These are phyloP conservation scores for Penicillium palitans DNA, from an alignment of 2,329 filamentous ascomycete genomes.

Conservation along the genomic window DNA sequence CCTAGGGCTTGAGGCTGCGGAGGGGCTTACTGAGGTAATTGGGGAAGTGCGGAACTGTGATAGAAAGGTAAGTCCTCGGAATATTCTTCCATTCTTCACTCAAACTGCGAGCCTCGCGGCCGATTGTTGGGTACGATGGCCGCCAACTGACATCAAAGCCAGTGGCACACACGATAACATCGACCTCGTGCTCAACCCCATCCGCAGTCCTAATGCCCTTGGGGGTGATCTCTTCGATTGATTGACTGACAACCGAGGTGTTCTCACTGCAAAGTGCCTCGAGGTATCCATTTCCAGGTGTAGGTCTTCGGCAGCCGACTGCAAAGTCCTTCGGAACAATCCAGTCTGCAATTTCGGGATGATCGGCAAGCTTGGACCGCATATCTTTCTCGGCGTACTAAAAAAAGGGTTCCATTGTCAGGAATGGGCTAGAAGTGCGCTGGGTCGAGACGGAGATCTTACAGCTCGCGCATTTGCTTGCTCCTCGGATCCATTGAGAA, in stretches of 20 bases:
- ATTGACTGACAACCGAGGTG: constrained; percentile 43
- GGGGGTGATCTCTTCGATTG: constrained; percentile 38
- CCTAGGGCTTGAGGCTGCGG: background rate
- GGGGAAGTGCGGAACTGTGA: constrained; percentile 24
- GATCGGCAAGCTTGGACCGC: constrained; percentile 8
- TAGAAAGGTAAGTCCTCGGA: constrained; percentile 19
- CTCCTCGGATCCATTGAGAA: constrained; percentile 47
- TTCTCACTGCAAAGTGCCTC: constrained; percentile 27
- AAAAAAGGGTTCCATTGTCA: background rate
- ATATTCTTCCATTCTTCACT: constrained; percentile 13
- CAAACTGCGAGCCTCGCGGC: constrained; percentile 1
- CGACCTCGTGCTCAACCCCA: constrained; percentile 19
- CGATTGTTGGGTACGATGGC: constrained; percentile 7
- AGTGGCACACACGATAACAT: constrained; percentile 21
- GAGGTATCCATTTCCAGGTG: constrained; percentile 25
- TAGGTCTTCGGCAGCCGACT: constrained; percentile 23
- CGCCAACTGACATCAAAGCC: constrained; percentile 13
- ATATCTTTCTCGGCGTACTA: constrained; percentile 17
- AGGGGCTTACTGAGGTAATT: constrained; percentile 27
- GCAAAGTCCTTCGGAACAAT: constrained; percentile 14
- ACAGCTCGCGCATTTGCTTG: constrained; percentile 40
- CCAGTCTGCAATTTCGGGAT: constrained; percentile 14
- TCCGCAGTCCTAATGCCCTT: constrained; percentile 34
- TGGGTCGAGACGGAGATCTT: background rate
- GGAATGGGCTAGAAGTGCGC: background rate